Evolutionary conservation across 768 basidiomycete species (phyloP).

Genomic region (Chlorophyllum brunneum): DNA sequence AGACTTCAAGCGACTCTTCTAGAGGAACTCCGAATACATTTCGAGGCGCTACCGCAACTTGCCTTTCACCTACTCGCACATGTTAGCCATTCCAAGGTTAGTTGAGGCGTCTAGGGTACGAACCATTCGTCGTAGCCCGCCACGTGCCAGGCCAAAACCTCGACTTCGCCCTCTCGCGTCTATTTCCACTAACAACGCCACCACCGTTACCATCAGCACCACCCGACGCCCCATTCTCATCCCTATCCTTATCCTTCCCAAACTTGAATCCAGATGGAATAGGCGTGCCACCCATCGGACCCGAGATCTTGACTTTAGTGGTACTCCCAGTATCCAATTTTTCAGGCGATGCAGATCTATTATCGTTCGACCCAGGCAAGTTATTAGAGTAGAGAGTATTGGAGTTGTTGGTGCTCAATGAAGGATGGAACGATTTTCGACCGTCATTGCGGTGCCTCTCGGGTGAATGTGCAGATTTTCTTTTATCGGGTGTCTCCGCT

Average conservation of each 20-base stretch:
- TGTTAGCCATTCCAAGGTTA: conserved; percentile 7
- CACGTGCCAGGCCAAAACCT: conserved; percentile 89
- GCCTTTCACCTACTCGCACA: conserved; percentile 28
- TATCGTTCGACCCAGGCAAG: conserved; percentile 18
- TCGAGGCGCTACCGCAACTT: conserved; percentile 43
- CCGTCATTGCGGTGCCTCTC: conserved; percentile 55
- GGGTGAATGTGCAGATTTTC: conserved; percentile 31
- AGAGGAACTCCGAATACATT: conserved; percentile 89
- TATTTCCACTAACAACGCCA: conserved; percentile 40
- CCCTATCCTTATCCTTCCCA: conserved; percentile 30
- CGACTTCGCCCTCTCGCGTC: conserved; percentile 90
- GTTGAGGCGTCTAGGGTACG: conserved; percentile 13
- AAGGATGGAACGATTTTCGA: conserved; percentile 48
- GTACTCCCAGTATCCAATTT: conserved; percentile 37
- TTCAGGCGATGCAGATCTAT: conserved; percentile 50
- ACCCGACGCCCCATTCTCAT: background rate
- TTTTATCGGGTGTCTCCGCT: conserved; percentile 41
- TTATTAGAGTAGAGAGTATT: background rate
- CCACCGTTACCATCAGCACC: background rate
- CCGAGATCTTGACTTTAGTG: conserved; percentile 80
- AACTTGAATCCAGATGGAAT: conserved; percentile 92
- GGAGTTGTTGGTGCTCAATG: conserved; percentile 25
- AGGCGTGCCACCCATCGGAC: conserved; percentile 78
- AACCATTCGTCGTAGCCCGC: conserved; percentile 44
- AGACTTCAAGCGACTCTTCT: conserved; percentile 84